Conservation (phyloP, 2,329 filamentous ascomycete species). For the Tolypocladium inflatum region DNA sequence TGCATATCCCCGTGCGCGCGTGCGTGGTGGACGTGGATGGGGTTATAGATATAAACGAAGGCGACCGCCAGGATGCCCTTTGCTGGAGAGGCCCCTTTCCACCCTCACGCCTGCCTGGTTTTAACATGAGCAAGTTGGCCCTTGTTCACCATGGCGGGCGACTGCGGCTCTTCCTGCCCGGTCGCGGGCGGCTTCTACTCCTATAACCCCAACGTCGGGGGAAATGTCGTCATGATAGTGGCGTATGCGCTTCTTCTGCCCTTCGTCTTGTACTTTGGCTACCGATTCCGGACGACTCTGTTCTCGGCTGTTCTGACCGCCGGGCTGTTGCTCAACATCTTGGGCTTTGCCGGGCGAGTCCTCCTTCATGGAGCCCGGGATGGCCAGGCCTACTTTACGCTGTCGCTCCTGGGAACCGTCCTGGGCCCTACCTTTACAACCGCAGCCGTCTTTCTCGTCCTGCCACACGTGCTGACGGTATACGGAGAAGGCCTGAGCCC, state of each 20-base stretch:
- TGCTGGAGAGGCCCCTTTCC: background rate
- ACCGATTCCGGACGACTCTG: conserved; percentile 26
- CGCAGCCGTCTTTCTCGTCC: conserved; percentile 30
- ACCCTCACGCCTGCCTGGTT: conserved; percentile 4
- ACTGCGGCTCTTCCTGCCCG: conserved; percentile 26
- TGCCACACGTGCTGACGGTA: conserved; percentile 36
- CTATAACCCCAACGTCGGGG: conserved; percentile 25
- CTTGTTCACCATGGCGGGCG: conserved; percentile 21
- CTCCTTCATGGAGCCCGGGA: conserved; percentile 25
- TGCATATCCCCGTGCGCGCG: background rate
- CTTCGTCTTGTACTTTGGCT: conserved; percentile 24
- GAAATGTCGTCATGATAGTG: conserved; percentile 30
- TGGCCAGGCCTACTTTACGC: conserved; percentile 26
- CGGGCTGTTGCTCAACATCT: conserved; percentile 32
- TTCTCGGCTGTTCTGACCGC: conserved; percentile 30
- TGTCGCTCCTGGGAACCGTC: conserved; percentile 37
- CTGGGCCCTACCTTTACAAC: conserved; percentile 37
- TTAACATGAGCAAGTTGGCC: conserved; percentile 15
- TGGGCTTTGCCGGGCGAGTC: conserved; percentile 37
- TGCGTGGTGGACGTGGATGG: background rate
- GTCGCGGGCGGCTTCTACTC: conserved; percentile 25
- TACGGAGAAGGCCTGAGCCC: conserved; percentile 34
- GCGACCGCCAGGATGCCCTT: background rate
- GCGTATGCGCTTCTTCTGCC: conserved; percentile 31
- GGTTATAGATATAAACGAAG: background rate